A percentile compares a stretch with the other conserved stretches of the same genome.
These are phyloP conservation scores for Neurospora sp. DNA, from an alignment of 495 filamentous ascomycete species.

Conservation along the genomic window DNA sequence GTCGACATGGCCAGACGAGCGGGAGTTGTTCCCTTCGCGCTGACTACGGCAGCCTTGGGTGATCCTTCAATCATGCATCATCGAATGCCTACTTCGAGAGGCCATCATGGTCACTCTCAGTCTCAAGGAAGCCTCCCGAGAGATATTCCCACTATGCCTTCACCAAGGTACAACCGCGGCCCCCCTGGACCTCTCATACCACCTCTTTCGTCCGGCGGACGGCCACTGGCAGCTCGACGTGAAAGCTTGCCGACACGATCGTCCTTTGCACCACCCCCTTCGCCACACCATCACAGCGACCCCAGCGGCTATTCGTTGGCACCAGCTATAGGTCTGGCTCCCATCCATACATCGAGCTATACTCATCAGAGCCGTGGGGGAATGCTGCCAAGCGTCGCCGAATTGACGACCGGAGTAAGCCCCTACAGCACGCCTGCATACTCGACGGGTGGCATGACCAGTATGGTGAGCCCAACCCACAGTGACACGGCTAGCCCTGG, in stretches of 20 bases:
- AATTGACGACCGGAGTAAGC: conserved; percentile 45
- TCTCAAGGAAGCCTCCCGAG: conserved; percentile 37
- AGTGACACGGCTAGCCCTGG: conserved; percentile 35
- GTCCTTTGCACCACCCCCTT: conserved; percentile 16
- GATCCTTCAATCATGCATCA: conserved; percentile 36
- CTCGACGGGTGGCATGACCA: conserved; percentile 25
- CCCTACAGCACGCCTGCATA: conserved; percentile 46
- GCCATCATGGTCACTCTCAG: conserved; percentile 32
- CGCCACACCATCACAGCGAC: conserved; percentile 1
- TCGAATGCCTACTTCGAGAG: conserved; percentile 23
- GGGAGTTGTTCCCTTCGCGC: conserved; percentile 70
- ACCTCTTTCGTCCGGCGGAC: conserved; percentile 9
- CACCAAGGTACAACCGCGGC: conserved; percentile 27
- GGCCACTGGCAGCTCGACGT: conserved; percentile 29
- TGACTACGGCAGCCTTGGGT: conserved; percentile 51
- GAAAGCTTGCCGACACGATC: conserved; percentile 35
- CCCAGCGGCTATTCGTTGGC: conserved; percentile 14
- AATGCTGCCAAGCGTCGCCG: conserved; percentile 41
- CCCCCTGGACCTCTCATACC: conserved; percentile 11
- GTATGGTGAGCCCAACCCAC: conserved; percentile 21
- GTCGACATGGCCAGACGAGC: conserved; percentile 83
- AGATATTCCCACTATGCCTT: conserved; percentile 23
- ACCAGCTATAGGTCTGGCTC: conserved; percentile 30
- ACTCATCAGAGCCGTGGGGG: conserved; percentile 14
- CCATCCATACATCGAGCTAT: conserved; percentile 27